Evolutionary conservation across 164 flowering plant genomes (phyloP).

Genomic region (Taxillus chinensis): DNA sequence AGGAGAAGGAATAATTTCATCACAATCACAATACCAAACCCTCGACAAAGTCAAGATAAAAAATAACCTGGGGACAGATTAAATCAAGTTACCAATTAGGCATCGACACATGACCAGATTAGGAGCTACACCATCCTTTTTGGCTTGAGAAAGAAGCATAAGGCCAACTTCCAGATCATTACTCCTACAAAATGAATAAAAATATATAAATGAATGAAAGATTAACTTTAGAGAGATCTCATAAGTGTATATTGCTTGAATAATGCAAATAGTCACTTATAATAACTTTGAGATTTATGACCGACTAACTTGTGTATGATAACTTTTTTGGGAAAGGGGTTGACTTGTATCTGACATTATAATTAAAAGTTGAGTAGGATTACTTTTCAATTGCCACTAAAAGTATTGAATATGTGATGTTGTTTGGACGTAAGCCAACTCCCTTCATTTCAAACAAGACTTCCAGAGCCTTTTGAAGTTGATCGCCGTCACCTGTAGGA

Average conservation of each 20-base stretch:
- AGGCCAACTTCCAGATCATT: constrained; percentile 64
- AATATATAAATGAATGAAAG: background rate
- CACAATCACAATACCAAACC: too few species aligned
- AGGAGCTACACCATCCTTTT: constrained; percentile 49
- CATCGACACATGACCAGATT: constrained; percentile 57
- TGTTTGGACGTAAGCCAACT: constrained; percentile 34
- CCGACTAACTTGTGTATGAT: too few species aligned
- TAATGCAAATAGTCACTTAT: too few species aligned
- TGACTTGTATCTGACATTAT: too few species aligned
- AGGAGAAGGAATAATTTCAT: too few species aligned
- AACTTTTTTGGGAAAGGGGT: too few species aligned
- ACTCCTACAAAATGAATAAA: constrained; percentile 31
- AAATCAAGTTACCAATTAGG: constrained; percentile 53
- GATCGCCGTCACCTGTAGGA: constrained; percentile 70
- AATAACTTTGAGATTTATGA: too few species aligned
- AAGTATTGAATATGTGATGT: constrained; percentile 73
- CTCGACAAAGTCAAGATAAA: too few species aligned
- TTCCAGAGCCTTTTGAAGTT: constrained; percentile 65
- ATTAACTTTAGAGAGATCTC: background rate
- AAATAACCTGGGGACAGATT: background rate
- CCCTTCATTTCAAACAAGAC: constrained; percentile 58
- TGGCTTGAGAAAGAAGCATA: constrained; percentile 57
- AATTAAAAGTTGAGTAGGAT: constrained; percentile 6
- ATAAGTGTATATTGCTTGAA: background rate
- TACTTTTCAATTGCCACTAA: constrained; percentile 80